Percentiles rank a stretch among this genome's conserved stretches.
Conservation (phyloP, 129 eudicot species). For the Lonicera japonica region DNA sequence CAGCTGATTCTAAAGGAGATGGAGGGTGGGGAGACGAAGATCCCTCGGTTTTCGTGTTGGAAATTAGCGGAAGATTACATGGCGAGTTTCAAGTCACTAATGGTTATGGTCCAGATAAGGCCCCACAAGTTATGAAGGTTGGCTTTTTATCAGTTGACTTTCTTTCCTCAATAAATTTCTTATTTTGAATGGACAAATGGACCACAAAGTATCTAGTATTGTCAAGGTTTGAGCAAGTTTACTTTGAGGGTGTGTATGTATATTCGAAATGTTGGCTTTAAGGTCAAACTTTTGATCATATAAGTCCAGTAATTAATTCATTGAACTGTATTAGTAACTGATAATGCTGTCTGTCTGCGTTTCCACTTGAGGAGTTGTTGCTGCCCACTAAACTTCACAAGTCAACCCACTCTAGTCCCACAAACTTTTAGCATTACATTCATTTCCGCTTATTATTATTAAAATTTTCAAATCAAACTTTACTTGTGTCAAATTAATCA, state of each 20-base stretch:
- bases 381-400: no score
- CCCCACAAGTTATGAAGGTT: conserved; percentile 64
- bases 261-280: not conserved
- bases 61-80: conserved; percentile 6
- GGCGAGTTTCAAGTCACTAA: conserved; percentile 71
- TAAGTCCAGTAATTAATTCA: no score
- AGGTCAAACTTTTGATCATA: not conserved
- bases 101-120: conserved; percentile 61
- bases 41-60: conserved; percentile 59
- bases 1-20: conserved; percentile 51
- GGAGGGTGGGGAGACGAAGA: conserved; percentile 45
- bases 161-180: not conserved
- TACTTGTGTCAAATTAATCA: not conserved
- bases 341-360: no score
- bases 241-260: not conserved
- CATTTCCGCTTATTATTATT: no score
- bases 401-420: no score
- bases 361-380: no score
- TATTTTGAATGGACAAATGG: not conserved
- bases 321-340: no score
- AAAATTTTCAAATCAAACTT: no score
- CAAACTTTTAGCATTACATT: no score
- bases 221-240: no score
- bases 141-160: not conserved
- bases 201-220: not conserved